Evolutionary conservation across 768 basidiomycete genomes (phyloP), one percentile per base, ranked within the genome.

Genomic region (Stropharia rugosoannulata): DNA sequence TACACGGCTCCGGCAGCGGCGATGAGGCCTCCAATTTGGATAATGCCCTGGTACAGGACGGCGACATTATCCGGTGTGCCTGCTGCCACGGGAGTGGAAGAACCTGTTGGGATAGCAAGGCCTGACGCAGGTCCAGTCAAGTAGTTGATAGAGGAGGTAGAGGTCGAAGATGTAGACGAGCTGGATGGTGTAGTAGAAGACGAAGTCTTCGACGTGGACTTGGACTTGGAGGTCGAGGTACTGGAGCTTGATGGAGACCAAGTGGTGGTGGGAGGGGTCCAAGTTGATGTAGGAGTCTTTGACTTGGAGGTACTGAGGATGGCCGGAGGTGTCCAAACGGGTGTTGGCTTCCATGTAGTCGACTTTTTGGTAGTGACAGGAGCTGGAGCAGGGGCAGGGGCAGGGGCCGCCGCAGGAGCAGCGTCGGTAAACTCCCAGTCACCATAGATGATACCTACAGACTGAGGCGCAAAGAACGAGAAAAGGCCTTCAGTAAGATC

Each of bases 401-500:
- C 11, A 25, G 42, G 15, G 42, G 42, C 25, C 18, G 42, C 5
- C 8, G 7, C 46, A 29, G 42, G 51, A 35, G 29, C 32, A 15
- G 66, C 71, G 48, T 64, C 80, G 52, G 72, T 70, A 72, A 74
- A 86, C 58, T 66, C 75, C 90, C 90, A 93, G 6, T 66, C 61
- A 47, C 84, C 87, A 58, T 78, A 79, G 49, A 92, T 62, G 5
- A 87, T 80, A 41, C 90, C 90, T 1, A 40, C 66, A 38, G 63
- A 63, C 44, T 74, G 62, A 16, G 62, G 8, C 3, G 79, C 82
- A 63, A 93, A 89, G 75, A 73, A 80, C 27, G 70, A 55, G 71
- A 93, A 93, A 45, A 93, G 77, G 50, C 85, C 84, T 12, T 70
- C 63, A 25, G 85, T 84, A 53, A 92, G 73, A 71, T 93, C 91